phyloP scores from a whole-genome alignment of 306 rosid species.

The Albizia julibrissin region DNA sequence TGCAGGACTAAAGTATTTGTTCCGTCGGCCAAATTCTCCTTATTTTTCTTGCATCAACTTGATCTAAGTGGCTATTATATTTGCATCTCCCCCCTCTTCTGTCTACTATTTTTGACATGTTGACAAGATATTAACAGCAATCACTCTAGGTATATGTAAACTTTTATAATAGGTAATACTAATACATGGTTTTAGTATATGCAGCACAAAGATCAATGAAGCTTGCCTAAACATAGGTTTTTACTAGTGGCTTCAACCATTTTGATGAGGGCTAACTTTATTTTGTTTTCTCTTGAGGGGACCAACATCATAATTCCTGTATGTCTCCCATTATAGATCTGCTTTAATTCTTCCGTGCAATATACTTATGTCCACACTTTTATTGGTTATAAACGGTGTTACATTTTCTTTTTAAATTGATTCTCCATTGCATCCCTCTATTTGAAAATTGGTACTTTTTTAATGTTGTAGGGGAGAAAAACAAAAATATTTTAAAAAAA shows the following conservation, averaged over 20 bases:
- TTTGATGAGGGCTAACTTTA: not conserved
- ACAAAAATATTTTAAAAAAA: no score
- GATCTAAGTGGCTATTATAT: slow-evolving; percentile 14
- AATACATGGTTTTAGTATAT: slow-evolving; percentile 22
- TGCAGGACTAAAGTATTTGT: slow-evolving; percentile 80
- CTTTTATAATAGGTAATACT: slow-evolving; percentile 4
- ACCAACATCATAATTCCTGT: slow-evolving; percentile 21
- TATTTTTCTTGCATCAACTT: slow-evolving; percentile 17
- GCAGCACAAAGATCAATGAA: not conserved
- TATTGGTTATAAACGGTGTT: slow-evolving; percentile 8
- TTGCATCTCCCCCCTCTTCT: not conserved
- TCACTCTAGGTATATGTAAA: slow-evolving; percentile 9
- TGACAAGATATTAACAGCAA: slow-evolving; percentile 13
- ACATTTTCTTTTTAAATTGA: slow-evolving; percentile 15
- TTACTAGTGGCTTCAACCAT: not conserved
- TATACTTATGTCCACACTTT: not conserved
- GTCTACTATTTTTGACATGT: slow-evolving; percentile 15
- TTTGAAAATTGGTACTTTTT: no score
- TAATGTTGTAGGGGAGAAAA: no score
- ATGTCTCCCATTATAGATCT: slow-evolving; percentile 29
- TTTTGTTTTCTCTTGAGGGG: slow-evolving; percentile 7
- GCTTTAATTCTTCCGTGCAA: slow-evolving; percentile 10
- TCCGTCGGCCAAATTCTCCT: slow-evolving; percentile 33
- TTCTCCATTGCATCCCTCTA: slow-evolving; percentile 26
- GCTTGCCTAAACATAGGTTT: slow-evolving; percentile 8